Evolutionary conservation across 1,284 basidiomycete species (phyloP), one percentile per base, ranked within the genome.

Genomic region (Marasmius oreades): DNA sequence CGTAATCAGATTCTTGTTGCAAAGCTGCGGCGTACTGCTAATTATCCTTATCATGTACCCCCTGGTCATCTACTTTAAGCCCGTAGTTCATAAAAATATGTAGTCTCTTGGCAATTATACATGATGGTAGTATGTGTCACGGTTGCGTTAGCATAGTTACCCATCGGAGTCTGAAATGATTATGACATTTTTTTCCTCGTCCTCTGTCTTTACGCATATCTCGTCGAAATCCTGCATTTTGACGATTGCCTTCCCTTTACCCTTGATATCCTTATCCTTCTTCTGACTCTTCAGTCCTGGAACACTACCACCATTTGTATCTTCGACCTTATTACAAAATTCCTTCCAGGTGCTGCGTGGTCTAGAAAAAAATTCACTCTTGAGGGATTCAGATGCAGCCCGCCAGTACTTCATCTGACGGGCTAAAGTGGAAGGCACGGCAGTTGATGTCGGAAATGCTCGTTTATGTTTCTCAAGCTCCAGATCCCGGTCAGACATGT

Each of bases 1-100:
- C 44, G 62, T 0, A 75, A 75, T 51, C 34, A 55, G 6, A 43
- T 59, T 16, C 62, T 62, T 1, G 28, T 62, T 5, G 53, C 52
- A 2, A 55, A 64, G 51, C 59, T 67, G n/a, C 10, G 50, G 51
- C 11, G 28, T 16, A 34, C 48, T 42, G 44, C 26, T 6, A 53
- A 53, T 22, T 22, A 14, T 16, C 39, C 52, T 26, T 53, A 53
- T n/a, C 20, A 18, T 53, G 23, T 44, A 14, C 52, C 42, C 37
- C n/a, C 23, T 18, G 34, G 26, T 22, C 22, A 28, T 44, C 44
- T 14, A 28, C 36, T 22, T 31, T 14, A 16, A 39, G 7, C 12
- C 31, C 28, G 20, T 31, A 28, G 12, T 18, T n/a, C n/a, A n/a
- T n/a, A n/a, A n/a, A n/a, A n/a, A n/a, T n/a, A n/a, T n/a, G n/a